phyloP scores from a whole-genome alignment of 768 basidiomycete genomes.

The Tephrocybe sp. region DNA sequence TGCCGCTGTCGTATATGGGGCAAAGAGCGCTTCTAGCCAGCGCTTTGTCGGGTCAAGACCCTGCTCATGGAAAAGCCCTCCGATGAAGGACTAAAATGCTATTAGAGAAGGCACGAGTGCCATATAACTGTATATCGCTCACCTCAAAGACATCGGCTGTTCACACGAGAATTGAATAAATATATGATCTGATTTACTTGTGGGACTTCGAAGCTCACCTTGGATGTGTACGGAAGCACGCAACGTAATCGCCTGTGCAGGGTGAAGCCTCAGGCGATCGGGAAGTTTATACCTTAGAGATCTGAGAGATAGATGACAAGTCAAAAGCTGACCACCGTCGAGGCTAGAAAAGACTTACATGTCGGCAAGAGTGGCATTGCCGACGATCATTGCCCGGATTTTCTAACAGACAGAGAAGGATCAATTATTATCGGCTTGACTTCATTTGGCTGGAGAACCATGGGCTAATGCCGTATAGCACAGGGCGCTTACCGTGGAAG shows the following conservation, averaged over 20 bases:
- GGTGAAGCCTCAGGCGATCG: conserved; percentile 59
- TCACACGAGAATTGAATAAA: conserved; percentile 7
- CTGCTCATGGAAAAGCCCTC: conserved; percentile 73
- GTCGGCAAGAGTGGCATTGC: conserved; percentile 68
- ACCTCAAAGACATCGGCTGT: conserved; percentile 82
- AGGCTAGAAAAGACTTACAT: conserved; percentile 41
- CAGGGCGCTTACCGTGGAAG: conserved; percentile 57
- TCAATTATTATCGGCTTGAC: conserved; percentile 1
- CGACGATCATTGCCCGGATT: conserved; percentile 74
- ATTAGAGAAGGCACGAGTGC: conserved; percentile 7
- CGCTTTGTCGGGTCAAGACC: conserved; percentile 51
- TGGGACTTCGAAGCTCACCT: conserved; percentile 39
- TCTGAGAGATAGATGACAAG: conserved; percentile 28
- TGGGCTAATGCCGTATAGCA: conserved; percentile 11
- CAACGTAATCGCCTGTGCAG: conserved; percentile 70
- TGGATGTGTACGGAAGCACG: conserved; percentile 68
- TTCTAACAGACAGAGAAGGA: conserved; percentile 44
- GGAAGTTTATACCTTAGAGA: conserved; percentile 66
- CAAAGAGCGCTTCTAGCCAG: conserved; percentile 65
- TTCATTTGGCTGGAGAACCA: conserved; percentile 9
- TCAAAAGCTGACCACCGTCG: not conserved
- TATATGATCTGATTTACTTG: conserved; percentile 4
- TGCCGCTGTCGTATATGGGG: conserved; percentile 58
- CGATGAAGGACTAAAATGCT: conserved; percentile 64
- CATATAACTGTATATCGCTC: conserved; percentile 9